These are phyloP conservation scores for Fusarium nisikadoi DNA, from an alignment of 2,329 filamentous ascomycete species.

Conservation along the genomic window DNA sequence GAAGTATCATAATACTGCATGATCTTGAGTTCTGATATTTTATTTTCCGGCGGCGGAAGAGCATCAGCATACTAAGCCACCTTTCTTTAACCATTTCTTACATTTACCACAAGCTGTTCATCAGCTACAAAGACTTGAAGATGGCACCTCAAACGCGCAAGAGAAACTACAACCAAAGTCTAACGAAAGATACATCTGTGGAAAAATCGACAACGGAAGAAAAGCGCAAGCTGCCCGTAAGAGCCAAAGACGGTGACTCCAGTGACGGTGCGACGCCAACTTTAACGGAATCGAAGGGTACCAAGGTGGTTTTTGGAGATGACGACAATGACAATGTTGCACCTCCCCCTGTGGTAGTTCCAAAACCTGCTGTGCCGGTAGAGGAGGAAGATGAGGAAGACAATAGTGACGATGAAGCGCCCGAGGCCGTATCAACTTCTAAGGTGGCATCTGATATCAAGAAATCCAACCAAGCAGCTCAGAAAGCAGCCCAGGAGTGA, in stretches of 20 bases:
- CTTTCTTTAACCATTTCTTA: not conserved
- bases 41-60: not conserved
- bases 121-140: constrained; percentile 15
- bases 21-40: not conserved
- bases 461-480: constrained; percentile 58
- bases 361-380: constrained; percentile 26
- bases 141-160: constrained; percentile 46
- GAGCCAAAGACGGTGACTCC: constrained; percentile 47
- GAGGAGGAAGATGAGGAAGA: constrained; percentile 50
- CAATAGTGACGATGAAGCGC: constrained; percentile 65
- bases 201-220: constrained; percentile 25
- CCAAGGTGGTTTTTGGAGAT: constrained; percentile 50
- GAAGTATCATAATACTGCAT: too few species aligned
- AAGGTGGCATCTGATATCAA: constrained; percentile 59
- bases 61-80: not conserved
- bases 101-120: not conserved
- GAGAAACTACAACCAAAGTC: constrained; percentile 44
- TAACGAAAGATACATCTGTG: constrained; percentile 10
- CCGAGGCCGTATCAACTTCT: constrained; percentile 67
- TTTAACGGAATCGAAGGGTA: constrained; percentile 37
- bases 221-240: constrained; percentile 49
- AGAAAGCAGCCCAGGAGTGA: constrained; percentile 64
- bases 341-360: constrained; percentile 6
- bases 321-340: constrained; percentile 43
- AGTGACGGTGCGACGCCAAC: not conserved